A percentile compares a stretch with the other conserved stretches of the same genome.
phyloP scores from a whole-genome alignment of 2,329 filamentous ascomycete genomes.

The Tolypocladium cylindrosporum region DNA sequence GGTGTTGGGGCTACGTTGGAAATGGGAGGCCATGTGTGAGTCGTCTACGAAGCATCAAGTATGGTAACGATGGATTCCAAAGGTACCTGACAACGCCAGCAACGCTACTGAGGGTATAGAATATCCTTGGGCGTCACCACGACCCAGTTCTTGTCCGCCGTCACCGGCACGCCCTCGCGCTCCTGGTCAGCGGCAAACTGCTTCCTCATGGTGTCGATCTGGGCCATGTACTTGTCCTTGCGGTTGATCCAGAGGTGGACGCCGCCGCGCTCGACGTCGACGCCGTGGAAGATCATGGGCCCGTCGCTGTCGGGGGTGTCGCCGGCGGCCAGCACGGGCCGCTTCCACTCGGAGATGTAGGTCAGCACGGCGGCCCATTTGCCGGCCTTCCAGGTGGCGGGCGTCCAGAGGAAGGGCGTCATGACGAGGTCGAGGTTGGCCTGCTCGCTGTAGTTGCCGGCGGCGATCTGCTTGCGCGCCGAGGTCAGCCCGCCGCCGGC shows the following conservation, averaged over 20 bases:
- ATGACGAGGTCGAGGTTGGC: conserved; percentile 28
- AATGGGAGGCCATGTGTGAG: too few species aligned
- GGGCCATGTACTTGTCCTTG: conserved; percentile 20
- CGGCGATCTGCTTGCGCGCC: conserved; percentile 27
- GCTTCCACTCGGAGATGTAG: conserved; percentile 32
- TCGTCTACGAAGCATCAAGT: too few species aligned
- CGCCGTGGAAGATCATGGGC: conserved; percentile 33
- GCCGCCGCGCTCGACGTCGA: conserved; percentile 29
- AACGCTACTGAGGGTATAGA: conserved; percentile 9
- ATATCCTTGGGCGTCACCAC: conserved; percentile 28
- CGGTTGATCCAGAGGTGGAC: conserved; percentile 32
- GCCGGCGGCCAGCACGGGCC: conserved; percentile 29
- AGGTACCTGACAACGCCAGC: too few species aligned
- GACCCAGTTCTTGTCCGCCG: conserved; percentile 35
- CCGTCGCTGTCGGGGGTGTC: conserved; percentile 33
- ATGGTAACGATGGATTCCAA: too few species aligned
- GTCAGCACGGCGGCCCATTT: conserved; percentile 32
- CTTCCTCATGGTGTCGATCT: conserved; percentile 26
- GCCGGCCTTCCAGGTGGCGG: conserved; percentile 32
- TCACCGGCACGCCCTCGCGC: conserved; percentile 24
- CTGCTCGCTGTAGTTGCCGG: conserved; percentile 21
- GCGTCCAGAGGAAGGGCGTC: conserved; percentile 31
- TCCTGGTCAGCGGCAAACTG: conserved; percentile 22
- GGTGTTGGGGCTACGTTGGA: too few species aligned
- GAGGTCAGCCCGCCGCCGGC: conserved; percentile 20